A percentile compares a stretch with the other conserved stretches of the same genome.
phyloP scores from a whole-genome alignment of 352 stramenopile species.

The Aphanomyces stellatus region DNA sequence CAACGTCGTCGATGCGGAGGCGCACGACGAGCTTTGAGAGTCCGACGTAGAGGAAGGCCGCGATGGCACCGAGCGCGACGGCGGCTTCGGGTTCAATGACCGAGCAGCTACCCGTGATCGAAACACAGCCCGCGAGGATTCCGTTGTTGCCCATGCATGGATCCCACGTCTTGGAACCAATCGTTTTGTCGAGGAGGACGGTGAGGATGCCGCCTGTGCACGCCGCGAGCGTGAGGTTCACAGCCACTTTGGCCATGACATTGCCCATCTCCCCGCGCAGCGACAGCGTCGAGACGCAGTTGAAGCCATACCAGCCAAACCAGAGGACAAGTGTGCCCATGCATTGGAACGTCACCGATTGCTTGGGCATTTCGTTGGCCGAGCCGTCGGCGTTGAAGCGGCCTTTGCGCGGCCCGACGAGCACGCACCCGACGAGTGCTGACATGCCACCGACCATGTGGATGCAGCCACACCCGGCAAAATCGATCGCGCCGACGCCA shows the following conservation, averaged over 20 bases:
- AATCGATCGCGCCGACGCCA: conserved; percentile 44
- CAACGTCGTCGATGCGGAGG: conserved; percentile 65
- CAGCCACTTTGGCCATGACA: conserved; percentile 35
- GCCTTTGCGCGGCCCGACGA: conserved; percentile 50
- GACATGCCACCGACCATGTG: conserved; percentile 56
- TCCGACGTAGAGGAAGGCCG: conserved; percentile 54
- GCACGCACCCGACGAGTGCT: conserved; percentile 44
- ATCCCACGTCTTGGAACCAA: conserved; percentile 30
- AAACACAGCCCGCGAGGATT: conserved; percentile 61
- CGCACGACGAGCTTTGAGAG: conserved; percentile 30
- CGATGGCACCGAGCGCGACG: conserved; percentile 32
- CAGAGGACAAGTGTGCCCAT: conserved; percentile 74
- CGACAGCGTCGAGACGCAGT: conserved; percentile 56
- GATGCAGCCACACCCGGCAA: conserved; percentile 53
- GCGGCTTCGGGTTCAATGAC: conserved; percentile 54
- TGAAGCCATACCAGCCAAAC: conserved; percentile 85
- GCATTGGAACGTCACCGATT: conserved; percentile 39
- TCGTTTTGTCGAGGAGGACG: conserved; percentile 37
- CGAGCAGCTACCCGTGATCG: conserved; percentile 64
- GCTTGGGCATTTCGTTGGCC: conserved; percentile 28
- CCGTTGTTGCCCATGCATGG: conserved; percentile 54
- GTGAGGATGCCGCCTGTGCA: conserved; percentile 43
- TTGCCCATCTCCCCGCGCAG: conserved; percentile 31
- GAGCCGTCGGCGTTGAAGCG: conserved; percentile 49
- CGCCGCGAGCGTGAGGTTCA: conserved; percentile 69